phyloP scores from a whole-genome alignment of 2,329 filamentous ascomycete species.

The Epichloe uncinata region DNA sequence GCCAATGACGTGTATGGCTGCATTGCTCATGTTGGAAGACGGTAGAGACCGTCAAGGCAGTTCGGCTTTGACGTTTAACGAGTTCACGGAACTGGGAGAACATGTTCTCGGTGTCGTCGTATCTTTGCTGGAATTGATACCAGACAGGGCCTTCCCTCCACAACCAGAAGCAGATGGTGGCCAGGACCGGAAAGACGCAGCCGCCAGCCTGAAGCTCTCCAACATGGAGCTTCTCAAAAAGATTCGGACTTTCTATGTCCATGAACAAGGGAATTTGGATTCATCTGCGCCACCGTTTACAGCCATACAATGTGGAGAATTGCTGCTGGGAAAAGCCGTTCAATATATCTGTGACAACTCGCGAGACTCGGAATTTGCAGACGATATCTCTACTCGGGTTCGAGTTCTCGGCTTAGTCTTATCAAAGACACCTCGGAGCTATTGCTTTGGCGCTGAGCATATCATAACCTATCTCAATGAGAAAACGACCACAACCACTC shows the following conservation, averaged over 20 bases:
- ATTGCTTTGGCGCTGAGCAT: slow-evolving; percentile 29
- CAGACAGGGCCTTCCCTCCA: slow-evolving; percentile 44
- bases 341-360: slow-evolving; percentile 36
- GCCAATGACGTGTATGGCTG: slow-evolving; percentile 46
- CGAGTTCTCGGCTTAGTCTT: slow-evolving; percentile 46
- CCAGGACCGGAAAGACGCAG: background rate
- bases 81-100: slow-evolving; percentile 17
- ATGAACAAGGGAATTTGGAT: slow-evolving; percentile 58
- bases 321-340: slow-evolving; percentile 49
- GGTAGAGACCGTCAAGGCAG: slow-evolving; percentile 25
- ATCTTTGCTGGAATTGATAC: slow-evolving; percentile 49
- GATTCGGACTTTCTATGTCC: slow-evolving; percentile 54
- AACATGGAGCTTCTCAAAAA: slow-evolving; percentile 43
- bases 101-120: slow-evolving; percentile 35
- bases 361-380: slow-evolving; percentile 23
- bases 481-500: slow-evolving; percentile 26
- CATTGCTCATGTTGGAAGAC: slow-evolving; percentile 54
- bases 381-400: slow-evolving; percentile 42
- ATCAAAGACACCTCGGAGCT: slow-evolving; percentile 33
- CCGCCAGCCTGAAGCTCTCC: slow-evolving; percentile 8
- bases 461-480: slow-evolving; percentile 38
- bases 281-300: slow-evolving; percentile 46
- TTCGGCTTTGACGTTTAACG: slow-evolving; percentile 19
- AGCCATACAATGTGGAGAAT: slow-evolving; percentile 40
- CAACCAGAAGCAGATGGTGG: slow-evolving; percentile 10